Base-by-base conservation (phyloP, 1,284 basidiomycete genomes). In the Sporisorium graminicola region DNA sequence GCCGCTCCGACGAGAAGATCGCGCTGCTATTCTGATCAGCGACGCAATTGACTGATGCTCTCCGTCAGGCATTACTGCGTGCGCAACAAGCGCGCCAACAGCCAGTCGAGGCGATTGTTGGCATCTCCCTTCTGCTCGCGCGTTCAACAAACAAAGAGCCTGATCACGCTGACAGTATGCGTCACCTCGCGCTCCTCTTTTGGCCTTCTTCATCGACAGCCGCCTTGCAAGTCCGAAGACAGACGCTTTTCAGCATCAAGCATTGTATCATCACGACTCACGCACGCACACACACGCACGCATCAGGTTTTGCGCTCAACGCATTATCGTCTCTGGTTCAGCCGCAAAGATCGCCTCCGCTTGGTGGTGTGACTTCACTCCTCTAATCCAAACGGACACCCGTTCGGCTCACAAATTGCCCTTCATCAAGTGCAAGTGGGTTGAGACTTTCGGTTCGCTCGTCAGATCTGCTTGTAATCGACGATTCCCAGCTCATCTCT, bases 401-500 rank as follows among this genome's bases (percentile, higher is more conserved):
- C n/a, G n/a, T n/a, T n/a, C n/a, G n/a, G n/a, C n/a, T n/a, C n/a
- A n/a, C n/a, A n/a, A n/a, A n/a, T n/a, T n/a, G n/a, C n/a, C n/a
- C 18, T 33, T 61, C 49, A 22, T 31, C 14, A 8, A 14, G 29
- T 20, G 1, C 26, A n/a, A 52, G 59, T 61, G 59, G 65, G 54
- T 50, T 54, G 35, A 22, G 37, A 9, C 18, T 43, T 43, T 43
- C 9, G 40, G 9, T 9, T 43, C 40, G 40, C 40, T 44, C 20
- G n/a, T 24, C 50, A 52, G 8, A 18, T 24, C 37, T 42, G 16
- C 46, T 56, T 52, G 56, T 43, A 63, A n/a, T 29, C 56, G 50
- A 59, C 31, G 50, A 33, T 59, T 52, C 31, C 42, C 6, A 57
- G 58, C 66, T 59, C 66, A 51, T 55, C 53, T 20, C 24, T 60